These are phyloP conservation scores for Avena insularis DNA, from an alignment of 176 grass and related monocot species.

Conservation along the genomic window DNA sequence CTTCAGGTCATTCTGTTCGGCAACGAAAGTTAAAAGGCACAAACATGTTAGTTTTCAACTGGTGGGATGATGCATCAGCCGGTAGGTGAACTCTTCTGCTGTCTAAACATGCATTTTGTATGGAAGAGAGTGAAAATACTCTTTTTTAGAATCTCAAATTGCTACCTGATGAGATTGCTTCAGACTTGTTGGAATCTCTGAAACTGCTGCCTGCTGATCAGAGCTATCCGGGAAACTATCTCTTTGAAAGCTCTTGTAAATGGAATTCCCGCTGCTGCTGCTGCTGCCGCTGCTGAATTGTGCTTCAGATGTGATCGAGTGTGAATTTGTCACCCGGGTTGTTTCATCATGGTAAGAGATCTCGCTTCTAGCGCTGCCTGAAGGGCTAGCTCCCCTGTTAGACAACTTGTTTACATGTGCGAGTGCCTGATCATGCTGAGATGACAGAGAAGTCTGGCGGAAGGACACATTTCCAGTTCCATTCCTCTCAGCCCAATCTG, in stretches of 20 bases:
- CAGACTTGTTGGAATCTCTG: conserved; percentile 33
- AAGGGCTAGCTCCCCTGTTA: conserved; percentile 39
- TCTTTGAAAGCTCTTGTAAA: conserved; percentile 52
- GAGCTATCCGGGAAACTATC: conserved; percentile 28
- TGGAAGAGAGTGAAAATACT: background rate
- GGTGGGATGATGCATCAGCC: background rate
- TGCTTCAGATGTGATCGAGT: conserved; percentile 22
- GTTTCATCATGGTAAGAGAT: conserved; percentile 38
- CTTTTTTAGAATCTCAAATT: conserved; percentile 12
- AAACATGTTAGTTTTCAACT: conserved; percentile 11
- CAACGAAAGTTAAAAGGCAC: background rate
- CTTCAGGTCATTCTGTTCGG: conserved; percentile 58
- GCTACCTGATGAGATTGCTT: conserved; percentile 45
- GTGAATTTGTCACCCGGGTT: conserved; percentile 26
- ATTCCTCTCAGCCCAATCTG: conserved; percentile 57
- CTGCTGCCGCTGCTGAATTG: conserved; percentile 12
- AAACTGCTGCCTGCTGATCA: conserved; percentile 37
- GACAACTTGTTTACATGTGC: conserved; percentile 55
- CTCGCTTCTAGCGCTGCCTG: conserved; percentile 33
- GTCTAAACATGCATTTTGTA: background rate
- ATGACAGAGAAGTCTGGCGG: conserved; percentile 51
- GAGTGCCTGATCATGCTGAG: conserved; percentile 58
- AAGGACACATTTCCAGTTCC: conserved; percentile 37
- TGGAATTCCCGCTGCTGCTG: conserved; percentile 58
- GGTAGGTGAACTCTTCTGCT: background rate